These are phyloP conservation scores for Geosmithia flava DNA, from an alignment of 2,329 filamentous ascomycete genomes.

Conservation along the genomic window DNA sequence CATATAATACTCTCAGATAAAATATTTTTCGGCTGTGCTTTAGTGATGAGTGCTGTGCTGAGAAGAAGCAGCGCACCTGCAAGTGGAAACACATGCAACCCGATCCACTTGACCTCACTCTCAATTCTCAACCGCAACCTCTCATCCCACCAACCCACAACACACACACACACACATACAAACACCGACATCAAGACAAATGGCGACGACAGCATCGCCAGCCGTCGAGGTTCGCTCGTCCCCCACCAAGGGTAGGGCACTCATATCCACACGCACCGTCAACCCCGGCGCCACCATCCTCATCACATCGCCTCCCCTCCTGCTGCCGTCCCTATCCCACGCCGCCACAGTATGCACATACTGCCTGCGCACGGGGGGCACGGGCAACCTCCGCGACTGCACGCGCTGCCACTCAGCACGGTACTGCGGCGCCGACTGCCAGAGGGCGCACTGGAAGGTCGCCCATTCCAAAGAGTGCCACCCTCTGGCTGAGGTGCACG, in stretches of 20 bases:
- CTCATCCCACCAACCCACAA: neutral
- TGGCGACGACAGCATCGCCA: slow-evolving; percentile 6
- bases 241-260: slow-evolving; percentile 28
- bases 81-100: neutral
- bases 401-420: slow-evolving; percentile 37
- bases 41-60: too few species aligned
- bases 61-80: neutral
- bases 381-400: slow-evolving; percentile 24
- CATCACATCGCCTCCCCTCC: slow-evolving; percentile 22
- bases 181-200: neutral
- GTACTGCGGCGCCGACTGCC: slow-evolving; percentile 44
- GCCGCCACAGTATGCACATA: slow-evolving; percentile 32
- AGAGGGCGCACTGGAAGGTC: slow-evolving; percentile 38
- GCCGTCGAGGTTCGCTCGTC: slow-evolving; percentile 13
- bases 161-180: neutral
- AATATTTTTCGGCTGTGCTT: too few species aligned
- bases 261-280: slow-evolving; percentile 29
- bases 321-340: slow-evolving; percentile 32
- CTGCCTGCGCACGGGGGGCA: slow-evolving; percentile 23
- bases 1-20: too few species aligned
- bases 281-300: slow-evolving; percentile 31
- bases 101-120: neutral
- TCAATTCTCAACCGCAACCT: neutral
- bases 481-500: slow-evolving; percentile 20
- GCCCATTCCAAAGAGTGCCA: slow-evolving; percentile 44